Percentiles rank a stretch among this genome's conserved stretches.
Conservation (phyloP, 176 grass and related monocot genomes). For the Aegilops sharonensis region DNA sequence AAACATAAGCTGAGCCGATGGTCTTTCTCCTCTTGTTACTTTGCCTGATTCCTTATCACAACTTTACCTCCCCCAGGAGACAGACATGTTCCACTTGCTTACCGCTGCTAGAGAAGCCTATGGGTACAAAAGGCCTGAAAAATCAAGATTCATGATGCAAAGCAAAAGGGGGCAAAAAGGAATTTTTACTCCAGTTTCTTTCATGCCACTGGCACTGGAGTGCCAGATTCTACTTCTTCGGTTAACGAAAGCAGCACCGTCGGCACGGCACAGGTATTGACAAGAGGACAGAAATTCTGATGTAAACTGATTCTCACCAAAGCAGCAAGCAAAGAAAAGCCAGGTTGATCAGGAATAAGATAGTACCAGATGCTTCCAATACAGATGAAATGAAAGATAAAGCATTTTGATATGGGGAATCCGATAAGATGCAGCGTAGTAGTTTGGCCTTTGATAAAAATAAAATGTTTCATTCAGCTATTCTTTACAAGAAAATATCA, state of each 20-base stretch:
- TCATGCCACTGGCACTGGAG: not conserved
- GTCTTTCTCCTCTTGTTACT: not conserved
- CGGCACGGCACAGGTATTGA: not conserved
- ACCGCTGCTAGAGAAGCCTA: not conserved
- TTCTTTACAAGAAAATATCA: conserved; percentile 6
- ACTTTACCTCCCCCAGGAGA: conserved; percentile 17
- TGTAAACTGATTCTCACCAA: conserved; percentile 21
- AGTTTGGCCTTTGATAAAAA: not conserved
- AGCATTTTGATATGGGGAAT: not conserved
- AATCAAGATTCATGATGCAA: conserved; percentile 43
- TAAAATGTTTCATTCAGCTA: not conserved
- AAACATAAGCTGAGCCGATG: not conserved
- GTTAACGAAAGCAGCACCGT: conserved; percentile 13
- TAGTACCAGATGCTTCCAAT: conserved; percentile 5
- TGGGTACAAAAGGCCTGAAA: not conserved
- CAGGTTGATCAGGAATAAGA: conserved; percentile 24
- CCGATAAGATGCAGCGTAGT: not conserved
- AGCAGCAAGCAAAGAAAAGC: conserved; percentile 6
- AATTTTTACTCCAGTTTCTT: conserved; percentile 27
- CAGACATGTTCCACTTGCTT: conserved; percentile 28
- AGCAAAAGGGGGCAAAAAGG: conserved; percentile 20
- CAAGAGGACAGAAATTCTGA: conserved; percentile 18
- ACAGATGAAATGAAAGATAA: not conserved
- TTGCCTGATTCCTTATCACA: conserved; percentile 38
- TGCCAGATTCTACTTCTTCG: conserved; percentile 16